These are phyloP conservation scores for Triticum dicoccoides DNA, from an alignment of 176 grass and related monocot genomes.

Conservation along the genomic window DNA sequence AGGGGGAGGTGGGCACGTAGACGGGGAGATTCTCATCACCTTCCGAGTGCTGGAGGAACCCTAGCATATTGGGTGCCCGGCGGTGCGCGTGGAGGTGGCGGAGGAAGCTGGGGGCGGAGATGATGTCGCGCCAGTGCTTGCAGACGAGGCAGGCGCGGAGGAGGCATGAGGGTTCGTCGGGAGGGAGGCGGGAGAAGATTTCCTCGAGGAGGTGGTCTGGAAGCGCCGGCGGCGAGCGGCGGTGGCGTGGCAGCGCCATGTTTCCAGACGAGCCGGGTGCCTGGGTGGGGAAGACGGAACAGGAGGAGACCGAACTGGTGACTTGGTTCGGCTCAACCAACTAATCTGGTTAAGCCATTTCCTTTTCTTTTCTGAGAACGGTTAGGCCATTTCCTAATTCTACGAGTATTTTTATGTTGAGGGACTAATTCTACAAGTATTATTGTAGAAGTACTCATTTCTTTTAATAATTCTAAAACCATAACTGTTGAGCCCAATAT, in stretches of 20 bases:
- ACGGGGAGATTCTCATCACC: neutral
- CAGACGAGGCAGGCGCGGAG: neutral
- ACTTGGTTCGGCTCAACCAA: neutral
- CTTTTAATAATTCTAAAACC: too few species aligned
- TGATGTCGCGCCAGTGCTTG: neutral
- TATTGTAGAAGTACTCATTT: too few species aligned
- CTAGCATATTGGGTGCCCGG: neutral
- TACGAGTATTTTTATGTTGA: too few species aligned
- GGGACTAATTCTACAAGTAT: too few species aligned
- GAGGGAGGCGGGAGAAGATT: neutral
- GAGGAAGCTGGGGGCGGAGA: neutral
- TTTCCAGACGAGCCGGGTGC: neutral
- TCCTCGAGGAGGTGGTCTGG: neutral
- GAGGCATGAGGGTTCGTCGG: neutral
- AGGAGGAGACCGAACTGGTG: neutral
- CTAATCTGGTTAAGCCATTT: neutral
- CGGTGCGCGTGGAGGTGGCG: neutral
- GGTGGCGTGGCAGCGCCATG: neutral
- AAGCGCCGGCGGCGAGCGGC: neutral
- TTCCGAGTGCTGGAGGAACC: neutral
- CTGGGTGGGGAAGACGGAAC: neutral
- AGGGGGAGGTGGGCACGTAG: neutral
- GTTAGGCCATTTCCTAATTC: too few species aligned
- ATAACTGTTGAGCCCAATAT: too few species aligned
- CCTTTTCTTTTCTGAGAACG: too few species aligned